A percentile compares a stretch with the other conserved stretches of the same genome.
Evolutionary conservation across 345 rosid genomes (phyloP).

Genomic region (Odontarrhena argentea): DNA sequence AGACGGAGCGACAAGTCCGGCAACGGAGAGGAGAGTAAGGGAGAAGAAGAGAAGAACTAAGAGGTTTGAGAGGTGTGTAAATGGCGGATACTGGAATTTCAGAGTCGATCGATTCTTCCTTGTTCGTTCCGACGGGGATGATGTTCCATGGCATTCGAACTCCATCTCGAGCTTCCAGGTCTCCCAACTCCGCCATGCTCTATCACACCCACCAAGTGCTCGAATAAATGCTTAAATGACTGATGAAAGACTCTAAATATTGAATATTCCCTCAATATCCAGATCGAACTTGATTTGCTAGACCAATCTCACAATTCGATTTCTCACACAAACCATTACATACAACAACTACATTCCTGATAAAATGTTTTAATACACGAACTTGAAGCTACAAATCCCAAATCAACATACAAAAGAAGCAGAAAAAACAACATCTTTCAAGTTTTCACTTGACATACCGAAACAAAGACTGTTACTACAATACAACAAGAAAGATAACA

Average conservation of each 20-base stretch:
- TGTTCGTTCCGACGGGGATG: conserved; percentile 67
- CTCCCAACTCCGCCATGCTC: conserved; percentile 64
- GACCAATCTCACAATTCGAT: conserved; percentile 13
- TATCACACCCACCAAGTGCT: conserved; percentile 4
- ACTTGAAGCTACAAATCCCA: conserved; percentile 20
- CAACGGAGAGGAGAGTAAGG: conserved; percentile 92
- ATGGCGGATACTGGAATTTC: conserved; percentile 82
- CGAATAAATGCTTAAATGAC: conserved; percentile 5
- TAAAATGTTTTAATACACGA: conserved; percentile 18
- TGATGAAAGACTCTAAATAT: too few species aligned
- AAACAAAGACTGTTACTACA: conserved; percentile 16
- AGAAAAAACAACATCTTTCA: neutral
- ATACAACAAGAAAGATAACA: neutral
- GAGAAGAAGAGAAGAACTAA: conserved; percentile 56
- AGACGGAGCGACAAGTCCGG: conserved; percentile 82
- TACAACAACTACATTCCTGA: conserved; percentile 15
- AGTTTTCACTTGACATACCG: neutral
- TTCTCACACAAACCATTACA: neutral
- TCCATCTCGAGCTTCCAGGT: conserved; percentile 75
- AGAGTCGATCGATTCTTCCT: conserved; percentile 58
- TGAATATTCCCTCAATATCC: neutral
- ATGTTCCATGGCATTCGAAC: conserved; percentile 90
- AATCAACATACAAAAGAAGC: neutral
- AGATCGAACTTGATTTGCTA: neutral
- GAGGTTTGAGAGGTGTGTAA: conserved; percentile 75